These are phyloP conservation scores for Trametes punicea DNA, from an alignment of 768 basidiomycete genomes.

Conservation along the genomic window DNA sequence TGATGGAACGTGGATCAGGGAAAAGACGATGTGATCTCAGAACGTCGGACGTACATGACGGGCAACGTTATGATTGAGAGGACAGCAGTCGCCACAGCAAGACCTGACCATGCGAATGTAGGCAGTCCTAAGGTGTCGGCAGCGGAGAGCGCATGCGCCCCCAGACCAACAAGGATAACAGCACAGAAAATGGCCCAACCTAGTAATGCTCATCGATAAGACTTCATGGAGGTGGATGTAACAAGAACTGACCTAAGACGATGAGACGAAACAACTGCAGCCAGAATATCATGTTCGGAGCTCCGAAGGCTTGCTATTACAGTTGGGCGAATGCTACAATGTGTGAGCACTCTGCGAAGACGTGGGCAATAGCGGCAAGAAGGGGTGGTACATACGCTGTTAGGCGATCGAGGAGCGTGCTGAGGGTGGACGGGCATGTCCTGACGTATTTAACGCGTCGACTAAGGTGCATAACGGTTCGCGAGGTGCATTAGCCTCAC, in stretches of 20 bases:
- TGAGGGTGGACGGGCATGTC: not conserved
- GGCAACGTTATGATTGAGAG: constrained; percentile 20
- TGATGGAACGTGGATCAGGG: not conserved
- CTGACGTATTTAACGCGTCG: not conserved
- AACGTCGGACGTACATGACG: constrained; percentile 19
- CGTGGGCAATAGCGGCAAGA: too few relatives aligned
- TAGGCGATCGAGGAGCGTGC: not conserved
- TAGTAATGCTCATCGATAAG: not conserved
- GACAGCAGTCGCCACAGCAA: constrained; percentile 25
- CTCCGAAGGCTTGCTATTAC: not conserved
- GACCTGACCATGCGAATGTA: constrained; percentile 18
- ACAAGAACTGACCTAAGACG: constrained; percentile 8
- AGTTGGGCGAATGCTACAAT: too few relatives aligned
- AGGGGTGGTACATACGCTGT: too few relatives aligned
- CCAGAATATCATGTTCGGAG: constrained; percentile 7
- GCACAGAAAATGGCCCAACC: constrained; percentile 10
- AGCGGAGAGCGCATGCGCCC: constrained; percentile 10
- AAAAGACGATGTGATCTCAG: not conserved
- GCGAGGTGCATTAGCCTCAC: not conserved
- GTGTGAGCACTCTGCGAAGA: too few relatives aligned
- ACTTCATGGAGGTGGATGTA: not conserved
- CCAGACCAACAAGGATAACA: constrained; percentile 18
- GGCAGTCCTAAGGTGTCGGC: not conserved
- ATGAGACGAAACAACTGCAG: constrained; percentile 12
- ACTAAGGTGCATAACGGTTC: not conserved